These are phyloP conservation scores for Eruca vesicaria DNA, from an alignment of 441 rosid genomes.

Conservation along the genomic window DNA sequence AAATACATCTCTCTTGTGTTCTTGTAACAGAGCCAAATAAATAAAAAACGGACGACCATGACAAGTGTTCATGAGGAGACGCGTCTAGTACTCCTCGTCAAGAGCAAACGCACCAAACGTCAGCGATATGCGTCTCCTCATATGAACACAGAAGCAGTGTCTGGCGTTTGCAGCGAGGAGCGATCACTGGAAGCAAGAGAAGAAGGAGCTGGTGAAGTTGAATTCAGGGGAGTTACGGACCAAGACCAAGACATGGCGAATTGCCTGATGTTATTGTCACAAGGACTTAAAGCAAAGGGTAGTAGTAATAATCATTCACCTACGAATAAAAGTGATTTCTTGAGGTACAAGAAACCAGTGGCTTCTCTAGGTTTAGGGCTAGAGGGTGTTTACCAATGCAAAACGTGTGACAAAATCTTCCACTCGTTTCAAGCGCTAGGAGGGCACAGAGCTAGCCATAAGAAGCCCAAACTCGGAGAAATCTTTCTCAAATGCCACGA, in stretches of 20 bases:
- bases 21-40: conserved; percentile 12
- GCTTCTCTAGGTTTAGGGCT: conserved; percentile 31
- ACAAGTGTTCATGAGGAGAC: conserved; percentile 42
- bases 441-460: conserved; percentile 67
- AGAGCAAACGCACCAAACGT: conserved; percentile 59
- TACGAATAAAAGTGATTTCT: background rate
- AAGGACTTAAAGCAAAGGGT: conserved; percentile 29
- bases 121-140: conserved; percentile 44
- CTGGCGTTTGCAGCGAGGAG: conserved; percentile 31
- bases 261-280: conserved; percentile 55
- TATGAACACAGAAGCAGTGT: conserved; percentile 28
- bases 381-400: conserved; percentile 52
- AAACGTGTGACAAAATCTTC: conserved; percentile 59
- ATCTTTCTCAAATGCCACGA: conserved; percentile 18
- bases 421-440: conserved; percentile 71
- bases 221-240: conserved; percentile 22
- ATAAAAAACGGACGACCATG: conserved; percentile 23
- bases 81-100: conserved; percentile 37
- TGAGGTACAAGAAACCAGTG: conserved; percentile 15
- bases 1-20: conserved; percentile 18
- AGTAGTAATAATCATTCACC: background rate
- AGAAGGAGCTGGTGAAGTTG: conserved; percentile 21
- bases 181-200: conserved; percentile 17
- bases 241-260: conserved; percentile 67
- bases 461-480: conserved; percentile 42